Evolutionary conservation across 768 basidiomycete species (phyloP).

Genomic region (Lyophyllum semitale): DNA sequence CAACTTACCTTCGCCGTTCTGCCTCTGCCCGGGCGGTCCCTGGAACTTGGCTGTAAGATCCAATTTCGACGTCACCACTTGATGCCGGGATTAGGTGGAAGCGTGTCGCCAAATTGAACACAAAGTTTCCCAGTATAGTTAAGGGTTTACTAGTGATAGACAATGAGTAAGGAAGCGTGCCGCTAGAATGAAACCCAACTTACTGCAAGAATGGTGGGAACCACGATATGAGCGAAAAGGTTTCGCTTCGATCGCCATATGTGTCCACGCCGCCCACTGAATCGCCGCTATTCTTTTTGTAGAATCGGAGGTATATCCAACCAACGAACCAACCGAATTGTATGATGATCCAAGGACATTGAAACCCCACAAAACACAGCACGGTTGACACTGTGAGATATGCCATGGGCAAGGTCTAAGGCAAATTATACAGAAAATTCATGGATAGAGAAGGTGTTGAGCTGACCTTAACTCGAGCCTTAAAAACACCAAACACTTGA

Average conservation of each 20-base stretch:
- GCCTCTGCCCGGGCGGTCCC: constrained; percentile 95
- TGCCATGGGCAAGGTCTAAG: constrained; percentile 90
- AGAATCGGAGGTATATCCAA: constrained; percentile 96
- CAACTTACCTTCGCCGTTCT: constrained; percentile 82
- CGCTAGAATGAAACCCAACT: constrained; percentile 29
- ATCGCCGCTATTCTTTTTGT: constrained; percentile 83
- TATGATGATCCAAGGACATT: constrained; percentile 89
- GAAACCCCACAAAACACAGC: constrained; percentile 79
- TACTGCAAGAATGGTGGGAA: constrained; percentile 96
- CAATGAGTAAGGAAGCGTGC: background rate
- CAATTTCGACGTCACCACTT: constrained; percentile 68
- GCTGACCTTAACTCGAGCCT: constrained; percentile 85
- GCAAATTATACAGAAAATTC: constrained; percentile 7
- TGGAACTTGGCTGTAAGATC: constrained; percentile 72
- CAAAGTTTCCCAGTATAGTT: constrained; percentile 62
- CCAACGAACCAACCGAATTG: constrained; percentile 99
- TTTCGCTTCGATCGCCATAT: constrained; percentile 94
- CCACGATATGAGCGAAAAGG: constrained; percentile 93
- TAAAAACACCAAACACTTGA: constrained; percentile 83
- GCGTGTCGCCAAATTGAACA: constrained; percentile 65
- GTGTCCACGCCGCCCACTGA: constrained; percentile 60
- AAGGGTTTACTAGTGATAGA: constrained; percentile 62
- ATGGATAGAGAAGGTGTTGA: background rate
- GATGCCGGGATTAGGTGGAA: constrained; percentile 76
- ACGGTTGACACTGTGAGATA: constrained; percentile 90